phyloP scores from a whole-genome alignment of 768 basidiomycete species.

The Udeniomyces megalosporus region DNA sequence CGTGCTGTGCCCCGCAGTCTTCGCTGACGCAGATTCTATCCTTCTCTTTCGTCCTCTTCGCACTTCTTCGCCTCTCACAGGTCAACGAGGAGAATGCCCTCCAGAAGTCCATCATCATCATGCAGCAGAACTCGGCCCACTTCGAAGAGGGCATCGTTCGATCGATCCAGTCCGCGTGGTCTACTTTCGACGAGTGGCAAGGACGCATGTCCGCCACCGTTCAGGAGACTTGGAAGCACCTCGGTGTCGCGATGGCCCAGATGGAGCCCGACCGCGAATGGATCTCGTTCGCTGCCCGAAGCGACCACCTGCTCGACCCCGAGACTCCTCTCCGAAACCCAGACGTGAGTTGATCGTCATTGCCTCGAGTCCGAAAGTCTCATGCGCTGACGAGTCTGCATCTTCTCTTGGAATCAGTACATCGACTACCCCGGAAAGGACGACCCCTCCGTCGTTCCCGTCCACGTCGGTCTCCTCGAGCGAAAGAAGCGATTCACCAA shows the following conservation, averaged over 20 bases:
- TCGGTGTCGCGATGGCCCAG: slow-evolving; percentile 58
- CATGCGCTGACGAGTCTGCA: neutral
- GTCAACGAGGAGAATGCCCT: slow-evolving; percentile 95
- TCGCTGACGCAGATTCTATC: neutral
- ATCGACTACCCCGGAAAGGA: slow-evolving; percentile 82
- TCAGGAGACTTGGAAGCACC: slow-evolving; percentile 54
- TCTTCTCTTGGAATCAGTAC: slow-evolving; percentile 15
- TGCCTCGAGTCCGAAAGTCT: no score
- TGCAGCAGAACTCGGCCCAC: slow-evolving; percentile 91
- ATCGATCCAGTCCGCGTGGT: slow-evolving; percentile 90
- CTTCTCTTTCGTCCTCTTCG: neutral
- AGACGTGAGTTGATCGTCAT: slow-evolving; percentile 18
- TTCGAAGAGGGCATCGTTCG: slow-evolving; percentile 95
- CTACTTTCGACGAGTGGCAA: slow-evolving; percentile 71
- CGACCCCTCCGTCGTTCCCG: slow-evolving; percentile 65
- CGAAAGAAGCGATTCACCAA: slow-evolving; percentile 92
- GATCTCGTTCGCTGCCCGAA: slow-evolving; percentile 84
- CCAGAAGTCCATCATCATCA: slow-evolving; percentile 93
- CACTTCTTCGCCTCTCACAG: slow-evolving; percentile 17
- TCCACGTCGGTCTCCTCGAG: slow-evolving; percentile 79
- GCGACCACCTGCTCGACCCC: slow-evolving; percentile 88
- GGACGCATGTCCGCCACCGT: slow-evolving; percentile 57
- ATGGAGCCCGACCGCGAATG: slow-evolving; percentile 81
- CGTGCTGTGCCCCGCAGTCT: neutral
- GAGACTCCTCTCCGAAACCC: slow-evolving; percentile 63